Conservation (phyloP, 805 yeast genomes). For the Metschnikowia colocasiae region DNA sequence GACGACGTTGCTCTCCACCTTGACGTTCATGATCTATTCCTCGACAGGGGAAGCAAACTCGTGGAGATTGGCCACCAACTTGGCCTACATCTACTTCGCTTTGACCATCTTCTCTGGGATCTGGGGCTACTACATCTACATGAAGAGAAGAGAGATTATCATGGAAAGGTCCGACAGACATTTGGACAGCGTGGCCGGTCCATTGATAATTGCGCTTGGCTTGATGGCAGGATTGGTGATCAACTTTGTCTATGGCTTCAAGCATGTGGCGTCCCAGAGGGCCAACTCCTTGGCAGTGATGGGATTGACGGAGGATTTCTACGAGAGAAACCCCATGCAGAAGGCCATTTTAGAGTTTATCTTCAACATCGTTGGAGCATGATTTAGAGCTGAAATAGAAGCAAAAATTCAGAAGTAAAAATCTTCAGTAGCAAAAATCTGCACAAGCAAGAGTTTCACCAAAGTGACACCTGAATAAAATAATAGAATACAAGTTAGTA, state of each 20-base stretch:
- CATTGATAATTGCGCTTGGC: conserved; percentile 70
- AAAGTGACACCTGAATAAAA: too few species aligned
- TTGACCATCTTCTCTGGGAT: conserved; percentile 77
- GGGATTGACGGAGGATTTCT: conserved; percentile 29
- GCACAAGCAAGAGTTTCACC: too few species aligned
- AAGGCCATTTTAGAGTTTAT: conserved; percentile 34
- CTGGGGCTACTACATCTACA: conserved; percentile 85
- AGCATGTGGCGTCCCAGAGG: conserved; percentile 21
- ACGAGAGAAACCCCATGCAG: conserved; percentile 31
- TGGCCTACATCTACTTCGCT: conserved; percentile 78
- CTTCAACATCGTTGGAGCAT: conserved; percentile 24
- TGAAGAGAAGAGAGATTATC: conserved; percentile 67
- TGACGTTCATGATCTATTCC: conserved; percentile 80
- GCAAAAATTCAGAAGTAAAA: background rate
- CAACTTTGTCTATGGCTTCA: conserved; percentile 67
- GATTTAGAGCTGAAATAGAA: background rate
- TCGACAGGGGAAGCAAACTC: conserved; percentile 67
- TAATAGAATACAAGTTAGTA: too few species aligned
- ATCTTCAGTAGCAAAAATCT: too few species aligned
- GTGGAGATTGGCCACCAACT: conserved; percentile 55
- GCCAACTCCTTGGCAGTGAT: conserved; percentile 17
- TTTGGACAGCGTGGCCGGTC: conserved; percentile 87
- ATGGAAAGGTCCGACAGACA: conserved; percentile 80
- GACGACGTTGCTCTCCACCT: conserved; percentile 74
- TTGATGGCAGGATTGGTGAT: conserved; percentile 61